These are phyloP conservation scores for Helianthus annuus DNA, from an alignment of 129 eudicot genomes.

Conservation along the genomic window DNA sequence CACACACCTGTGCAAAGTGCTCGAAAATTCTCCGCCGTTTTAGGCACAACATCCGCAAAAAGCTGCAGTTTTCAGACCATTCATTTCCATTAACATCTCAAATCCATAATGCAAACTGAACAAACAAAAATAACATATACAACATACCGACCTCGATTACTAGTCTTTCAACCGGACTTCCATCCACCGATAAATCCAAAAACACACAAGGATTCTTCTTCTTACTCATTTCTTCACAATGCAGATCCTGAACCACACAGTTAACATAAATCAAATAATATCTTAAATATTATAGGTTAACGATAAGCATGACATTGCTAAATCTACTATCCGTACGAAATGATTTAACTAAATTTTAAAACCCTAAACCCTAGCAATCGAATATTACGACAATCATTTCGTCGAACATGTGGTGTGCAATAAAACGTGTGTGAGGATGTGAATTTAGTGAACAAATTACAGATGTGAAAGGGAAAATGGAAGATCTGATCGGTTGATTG, in stretches of 20 bases:
- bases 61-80: conserved; percentile 53
- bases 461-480: not conserved
- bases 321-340: not conserved
- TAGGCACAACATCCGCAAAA: conserved; percentile 87
- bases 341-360: not conserved
- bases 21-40: conserved; percentile 87
- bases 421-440: conserved; percentile 8
- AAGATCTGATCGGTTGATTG: conserved; percentile 9
- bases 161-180: conserved; percentile 57
- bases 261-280: not conserved
- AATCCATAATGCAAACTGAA: not conserved
- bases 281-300: not conserved
- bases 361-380: conserved; percentile 34
- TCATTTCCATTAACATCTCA: not conserved
- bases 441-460: not conserved
- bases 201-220: conserved; percentile 81
- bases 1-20: conserved; percentile 84
- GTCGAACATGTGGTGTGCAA: not conserved
- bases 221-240: conserved; percentile 53
- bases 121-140: not conserved
- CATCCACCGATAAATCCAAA: conserved; percentile 71
- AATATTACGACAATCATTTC: not conserved
- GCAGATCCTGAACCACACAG: conserved; percentile 28
- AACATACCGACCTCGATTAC: conserved; percentile 62
- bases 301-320: not conserved